Evolutionary conservation across 176 grass and related monocot genomes (phyloP).

Genomic region (Secale cereale): DNA sequence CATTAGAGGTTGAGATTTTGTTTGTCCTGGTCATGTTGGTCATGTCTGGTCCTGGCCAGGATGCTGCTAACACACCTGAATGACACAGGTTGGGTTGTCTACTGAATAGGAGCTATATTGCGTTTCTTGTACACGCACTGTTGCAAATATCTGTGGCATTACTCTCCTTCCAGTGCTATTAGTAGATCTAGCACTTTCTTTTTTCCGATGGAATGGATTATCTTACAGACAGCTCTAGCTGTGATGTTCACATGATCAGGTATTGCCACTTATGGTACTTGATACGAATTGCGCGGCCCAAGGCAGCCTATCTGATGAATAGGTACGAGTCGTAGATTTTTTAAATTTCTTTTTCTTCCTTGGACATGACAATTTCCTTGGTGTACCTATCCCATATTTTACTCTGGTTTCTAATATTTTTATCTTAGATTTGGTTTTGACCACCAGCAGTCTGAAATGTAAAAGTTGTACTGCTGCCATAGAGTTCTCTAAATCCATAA

Average conservation of each 20-base stretch:
- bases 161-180: background rate
- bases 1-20: background rate
- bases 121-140: background rate
- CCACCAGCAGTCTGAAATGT: background rate
- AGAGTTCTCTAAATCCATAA: background rate
- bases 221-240: background rate
- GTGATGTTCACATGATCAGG: background rate
- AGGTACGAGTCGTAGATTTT: background rate
- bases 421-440: background rate
- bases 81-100: background rate
- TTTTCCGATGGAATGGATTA: background rate
- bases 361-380: background rate
- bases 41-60: background rate
- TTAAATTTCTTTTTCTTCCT: background rate
- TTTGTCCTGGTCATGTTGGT: constrained; percentile 4
- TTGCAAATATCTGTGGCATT: background rate
- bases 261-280: background rate
- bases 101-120: background rate
- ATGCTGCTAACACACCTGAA: background rate
- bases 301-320: background rate
- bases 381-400: background rate
- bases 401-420: background rate
- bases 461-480: background rate
- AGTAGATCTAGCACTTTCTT: background rate
- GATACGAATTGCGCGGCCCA: background rate